These are phyloP conservation scores for Naganishia onofrii DNA, from an alignment of 768 basidiomycete genomes.

Conservation along the genomic window DNA sequence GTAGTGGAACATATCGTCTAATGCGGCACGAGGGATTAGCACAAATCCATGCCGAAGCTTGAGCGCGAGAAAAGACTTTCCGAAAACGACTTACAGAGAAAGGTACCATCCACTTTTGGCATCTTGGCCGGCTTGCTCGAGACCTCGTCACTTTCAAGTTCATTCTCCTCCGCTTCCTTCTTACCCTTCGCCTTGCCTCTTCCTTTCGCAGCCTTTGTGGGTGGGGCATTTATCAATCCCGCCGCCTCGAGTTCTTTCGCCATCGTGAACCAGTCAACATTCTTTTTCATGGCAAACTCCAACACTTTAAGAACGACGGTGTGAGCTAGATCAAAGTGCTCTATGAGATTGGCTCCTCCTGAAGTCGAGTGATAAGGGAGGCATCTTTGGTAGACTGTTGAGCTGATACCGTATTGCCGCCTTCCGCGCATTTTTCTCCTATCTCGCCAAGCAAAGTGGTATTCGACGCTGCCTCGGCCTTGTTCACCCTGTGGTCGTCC, in stretches of 20 bases:
- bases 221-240: neutral
- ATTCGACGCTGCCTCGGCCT: neutral
- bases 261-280: constrained; percentile 29
- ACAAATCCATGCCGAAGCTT: neutral
- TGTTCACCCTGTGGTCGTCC: neutral
- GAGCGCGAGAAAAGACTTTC: neutral
- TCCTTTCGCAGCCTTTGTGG: neutral
- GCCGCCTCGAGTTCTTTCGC: constrained; percentile 12
- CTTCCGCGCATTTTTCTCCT: neutral
- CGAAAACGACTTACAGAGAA: constrained; percentile 15
- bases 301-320: constrained; percentile 11
- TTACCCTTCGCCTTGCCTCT: constrained; percentile 19
- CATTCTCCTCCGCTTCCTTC: neutral
- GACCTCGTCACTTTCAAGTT: neutral
- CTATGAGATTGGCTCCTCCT: neutral
- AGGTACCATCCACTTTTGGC: constrained; percentile 12
- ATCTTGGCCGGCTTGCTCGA: constrained; percentile 2
- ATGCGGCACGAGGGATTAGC: neutral
- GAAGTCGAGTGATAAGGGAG: neutral
- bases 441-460: neutral
- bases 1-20: constrained; percentile 27
- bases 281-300: constrained; percentile 21
- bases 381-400: neutral
- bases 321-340: constrained; percentile 4
- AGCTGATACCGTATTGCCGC: neutral